Conservation (phyloP, 352 stramenopile species). For the Globisporangium mamillatum region DNA sequence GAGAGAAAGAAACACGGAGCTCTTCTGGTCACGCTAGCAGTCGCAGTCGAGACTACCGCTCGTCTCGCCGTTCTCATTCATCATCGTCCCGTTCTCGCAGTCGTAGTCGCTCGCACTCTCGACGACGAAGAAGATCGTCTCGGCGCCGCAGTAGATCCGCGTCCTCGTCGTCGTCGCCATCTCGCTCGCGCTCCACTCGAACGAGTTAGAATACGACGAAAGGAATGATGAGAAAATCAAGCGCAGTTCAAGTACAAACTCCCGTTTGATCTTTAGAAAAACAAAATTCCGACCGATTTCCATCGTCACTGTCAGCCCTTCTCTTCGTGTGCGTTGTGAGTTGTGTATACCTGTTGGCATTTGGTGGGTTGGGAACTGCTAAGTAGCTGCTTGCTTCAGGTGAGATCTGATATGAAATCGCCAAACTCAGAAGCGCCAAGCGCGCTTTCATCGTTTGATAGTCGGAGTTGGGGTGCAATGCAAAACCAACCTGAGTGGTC, state of each 20-base stretch:
- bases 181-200: constrained; percentile 16
- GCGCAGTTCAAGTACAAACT: not conserved
- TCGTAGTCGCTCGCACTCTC: constrained; percentile 33
- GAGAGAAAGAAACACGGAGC: constrained; percentile 12
- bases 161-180: constrained; percentile 18
- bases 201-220: not conserved
- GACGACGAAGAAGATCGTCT: constrained; percentile 2
- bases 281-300: not conserved
- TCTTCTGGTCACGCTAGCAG: constrained; percentile 14
- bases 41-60: constrained; percentile 18
- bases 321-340: not conserved
- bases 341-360: not conserved
- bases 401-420: not conserved
- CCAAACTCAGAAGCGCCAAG: not conserved
- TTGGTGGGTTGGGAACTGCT: not conserved
- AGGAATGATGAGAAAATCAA: not conserved
- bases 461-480: not conserved
- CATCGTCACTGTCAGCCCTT: not conserved
- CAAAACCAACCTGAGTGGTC: not conserved
- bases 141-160: constrained; percentile 1
- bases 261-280: not conserved
- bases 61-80: not conserved
- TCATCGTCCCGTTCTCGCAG: constrained; percentile 31
- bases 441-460: not conserved
- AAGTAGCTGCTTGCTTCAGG: not conserved